Percentiles rank a stretch among this genome's conserved stretches.
phyloP scores from a whole-genome alignment of 768 basidiomycete genomes.

The Coprinopsis marcescibilis region DNA sequence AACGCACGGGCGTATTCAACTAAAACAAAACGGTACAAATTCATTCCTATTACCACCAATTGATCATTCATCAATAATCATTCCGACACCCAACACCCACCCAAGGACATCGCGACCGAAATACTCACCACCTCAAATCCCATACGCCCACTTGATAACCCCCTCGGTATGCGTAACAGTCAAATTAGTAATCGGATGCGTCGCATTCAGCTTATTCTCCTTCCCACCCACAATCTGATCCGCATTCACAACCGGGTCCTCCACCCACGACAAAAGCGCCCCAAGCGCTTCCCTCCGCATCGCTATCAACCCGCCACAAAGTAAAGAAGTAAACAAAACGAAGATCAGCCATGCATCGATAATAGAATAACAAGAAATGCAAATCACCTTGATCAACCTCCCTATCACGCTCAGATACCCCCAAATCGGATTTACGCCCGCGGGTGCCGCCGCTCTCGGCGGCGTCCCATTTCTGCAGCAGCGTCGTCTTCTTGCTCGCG shows the following conservation, averaged over 20 bases:
- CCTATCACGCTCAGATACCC: too few relatives aligned
- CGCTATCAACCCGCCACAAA: background rate
- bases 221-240: conserved; percentile 23
- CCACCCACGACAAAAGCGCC: conserved; percentile 26
- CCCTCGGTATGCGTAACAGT: conserved; percentile 31
- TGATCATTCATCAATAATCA: too few relatives aligned
- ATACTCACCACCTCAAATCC: too few relatives aligned
- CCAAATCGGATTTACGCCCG: background rate
- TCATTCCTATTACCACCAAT: too few relatives aligned
- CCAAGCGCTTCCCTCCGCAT: conserved; percentile 9
- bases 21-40: too few relatives aligned
- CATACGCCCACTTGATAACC: conserved; percentile 25
- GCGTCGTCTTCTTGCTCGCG: conserved; percentile 14
- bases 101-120: too few relatives aligned
- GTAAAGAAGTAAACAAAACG: background rate
- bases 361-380: too few relatives aligned
- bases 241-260: conserved; percentile 11
- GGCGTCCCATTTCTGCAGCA: conserved; percentile 18
- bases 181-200: conserved; percentile 31
- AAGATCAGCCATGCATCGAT: background rate
- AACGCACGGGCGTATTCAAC: too few relatives aligned
- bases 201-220: conserved; percentile 28
- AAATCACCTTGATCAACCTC: too few relatives aligned
- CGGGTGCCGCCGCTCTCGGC: background rate
- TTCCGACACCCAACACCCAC: too few relatives aligned